Base-by-base conservation (phyloP, 331 rosid genomes). In the Rosa hybrid region DNA sequence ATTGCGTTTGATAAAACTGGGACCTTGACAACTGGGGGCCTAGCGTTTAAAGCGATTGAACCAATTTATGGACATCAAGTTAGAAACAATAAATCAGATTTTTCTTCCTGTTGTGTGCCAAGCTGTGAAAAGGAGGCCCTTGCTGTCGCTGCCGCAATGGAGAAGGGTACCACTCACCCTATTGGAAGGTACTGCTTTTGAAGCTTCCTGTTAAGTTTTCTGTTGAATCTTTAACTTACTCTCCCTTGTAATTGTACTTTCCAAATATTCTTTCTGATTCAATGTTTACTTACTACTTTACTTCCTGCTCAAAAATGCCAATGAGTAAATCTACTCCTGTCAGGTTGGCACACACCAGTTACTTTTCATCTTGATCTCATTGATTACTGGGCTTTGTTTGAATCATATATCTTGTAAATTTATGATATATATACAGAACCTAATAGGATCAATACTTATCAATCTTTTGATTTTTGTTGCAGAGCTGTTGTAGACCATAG, bases 101-200 rank as follows among this genome's bases (percentile, higher is more conserved):
- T 87, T 68, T 74, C 89, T 77, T 88, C 94, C 79, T 96, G 98
- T 59, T 96, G 99, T 83, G 77, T 88, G 83, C 98, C 99, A 44
- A 91, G 88, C 83, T 96, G 99, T 86, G 99, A 96, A 85, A 93
- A 91, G 73, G 94, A 93, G 89, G 99, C 99, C 76, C 99, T 93
- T 74, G 99, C 98, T 42, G 99, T 96, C 74, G 99, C 99, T 68
- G 92, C 99, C 50, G 98, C 97, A 50, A 96, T 96, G 99, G 99
- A 96, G 76, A 96, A 90, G 96, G 99, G 98, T 77, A 93, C 94
- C 79, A 91, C 99, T 74, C 97, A 96, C 84, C 99, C 99, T 63
- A 93, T 96, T 81, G 98, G 98, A 90, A 93, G 99, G 99, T 96
- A 83, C 77, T 67, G 42, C 81, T 81, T 46, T 77, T 80, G 34